Evolutionary conservation across 164 flowering plant species (phyloP).

Genomic region (Vitis riparia): DNA sequence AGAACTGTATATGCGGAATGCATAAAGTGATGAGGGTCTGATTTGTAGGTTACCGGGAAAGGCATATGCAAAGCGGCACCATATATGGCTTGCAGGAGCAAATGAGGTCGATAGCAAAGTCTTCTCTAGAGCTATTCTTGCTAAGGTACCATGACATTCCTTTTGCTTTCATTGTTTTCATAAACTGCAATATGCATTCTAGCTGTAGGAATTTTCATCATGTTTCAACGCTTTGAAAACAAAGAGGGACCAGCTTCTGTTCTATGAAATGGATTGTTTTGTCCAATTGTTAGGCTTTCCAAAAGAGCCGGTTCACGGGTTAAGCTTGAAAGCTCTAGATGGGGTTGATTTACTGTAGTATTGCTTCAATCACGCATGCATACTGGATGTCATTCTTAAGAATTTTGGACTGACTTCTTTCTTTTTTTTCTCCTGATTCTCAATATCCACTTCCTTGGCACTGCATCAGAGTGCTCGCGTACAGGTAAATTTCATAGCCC

Average conservation of each 20-base stretch:
- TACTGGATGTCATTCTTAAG: not conserved
- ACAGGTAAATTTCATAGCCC: conserved; percentile 36
- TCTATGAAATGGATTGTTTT: too few relatives aligned
- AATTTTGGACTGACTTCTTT: not conserved
- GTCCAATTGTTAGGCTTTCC: too few relatives aligned
- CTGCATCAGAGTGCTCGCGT: conserved; percentile 67
- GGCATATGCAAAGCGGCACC: conserved; percentile 68
- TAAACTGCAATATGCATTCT: not conserved
- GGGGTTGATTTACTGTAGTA: too few relatives aligned
- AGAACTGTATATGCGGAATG: too few relatives aligned
- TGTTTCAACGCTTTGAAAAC: too few relatives aligned
- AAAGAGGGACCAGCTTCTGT: too few relatives aligned
- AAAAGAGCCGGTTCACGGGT: too few relatives aligned
- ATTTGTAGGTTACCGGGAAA: conserved; percentile 79
- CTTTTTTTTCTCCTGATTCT: conserved; percentile 1
- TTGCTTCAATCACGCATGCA: too few relatives aligned
- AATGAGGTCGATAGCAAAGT: conserved; percentile 83
- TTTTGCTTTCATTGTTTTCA: not conserved
- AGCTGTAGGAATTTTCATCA: not conserved
- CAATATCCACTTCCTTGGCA: not conserved
- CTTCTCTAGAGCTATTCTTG: conserved; percentile 91
- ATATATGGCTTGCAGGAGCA: conserved; percentile 90
- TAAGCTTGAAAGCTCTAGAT: too few relatives aligned
- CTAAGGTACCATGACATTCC: conserved; percentile 52
- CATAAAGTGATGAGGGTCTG: not conserved